Conservation (phyloP, 768 basidiomycete species). For the Psilocybe sp. region DNA sequence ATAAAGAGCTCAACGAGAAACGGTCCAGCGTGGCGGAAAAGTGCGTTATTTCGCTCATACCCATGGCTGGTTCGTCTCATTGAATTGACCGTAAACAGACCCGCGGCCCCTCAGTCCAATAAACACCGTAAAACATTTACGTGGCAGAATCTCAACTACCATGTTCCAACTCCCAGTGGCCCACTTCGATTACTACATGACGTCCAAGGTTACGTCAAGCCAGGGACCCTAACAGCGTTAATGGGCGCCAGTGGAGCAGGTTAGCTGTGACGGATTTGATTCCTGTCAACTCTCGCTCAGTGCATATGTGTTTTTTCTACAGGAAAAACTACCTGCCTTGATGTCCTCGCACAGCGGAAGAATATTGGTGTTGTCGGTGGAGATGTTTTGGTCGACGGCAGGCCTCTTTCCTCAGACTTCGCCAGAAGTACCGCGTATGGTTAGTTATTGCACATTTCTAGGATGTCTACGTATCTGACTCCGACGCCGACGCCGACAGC, state of each 20-base stretch:
- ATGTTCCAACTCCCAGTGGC: constrained; percentile 66
- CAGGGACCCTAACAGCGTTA: constrained; percentile 84
- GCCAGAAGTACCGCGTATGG: constrained; percentile 76
- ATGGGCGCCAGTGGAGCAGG: constrained; percentile 87
- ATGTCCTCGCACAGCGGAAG: constrained; percentile 71
- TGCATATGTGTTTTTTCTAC: constrained; percentile 13
- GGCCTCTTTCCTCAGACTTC: constrained; percentile 53
- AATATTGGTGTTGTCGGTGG: constrained; percentile 67
- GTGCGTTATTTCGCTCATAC: constrained; percentile 2
- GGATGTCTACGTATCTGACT: constrained; percentile 12
- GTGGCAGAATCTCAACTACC: constrained; percentile 78
- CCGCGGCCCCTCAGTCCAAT: constrained; percentile 5
- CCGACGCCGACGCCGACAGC: constrained; percentile 29
- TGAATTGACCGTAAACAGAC: neutral
- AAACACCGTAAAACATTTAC: constrained; percentile 63
- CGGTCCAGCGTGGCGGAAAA: constrained; percentile 1
- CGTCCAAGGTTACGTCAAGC: constrained; percentile 78
- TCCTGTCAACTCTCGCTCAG: neutral
- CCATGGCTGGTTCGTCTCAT: neutral
- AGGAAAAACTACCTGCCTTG: constrained; percentile 77
- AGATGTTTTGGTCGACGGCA: constrained; percentile 63
- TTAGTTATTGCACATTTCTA: constrained; percentile 27
- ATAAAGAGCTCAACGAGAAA: constrained; percentile 24
- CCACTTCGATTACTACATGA: constrained; percentile 65
- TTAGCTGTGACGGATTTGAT: constrained; percentile 18